A percentile compares a stretch with the other conserved stretches of the same genome.
Evolutionary conservation across 2,329 filamentous ascomycete genomes (phyloP).

Genomic region (Pyrenophora tritici-repentis): DNA sequence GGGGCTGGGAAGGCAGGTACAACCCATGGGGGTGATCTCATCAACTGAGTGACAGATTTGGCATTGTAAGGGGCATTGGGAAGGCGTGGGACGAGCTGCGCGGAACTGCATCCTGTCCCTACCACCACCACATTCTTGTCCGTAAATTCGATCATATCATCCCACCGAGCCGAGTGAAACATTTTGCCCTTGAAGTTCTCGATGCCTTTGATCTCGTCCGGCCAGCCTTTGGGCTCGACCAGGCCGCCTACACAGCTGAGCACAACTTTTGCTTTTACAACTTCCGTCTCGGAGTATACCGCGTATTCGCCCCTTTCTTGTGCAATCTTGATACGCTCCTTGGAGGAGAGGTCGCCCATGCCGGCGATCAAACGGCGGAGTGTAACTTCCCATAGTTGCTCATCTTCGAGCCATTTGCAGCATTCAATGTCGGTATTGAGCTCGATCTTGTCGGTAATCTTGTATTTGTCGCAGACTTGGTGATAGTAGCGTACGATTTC

Average conservation of each 20-base stretch:
- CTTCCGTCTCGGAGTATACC: conserved; percentile 59
- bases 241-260: conserved; percentile 61
- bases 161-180: conserved; percentile 64
- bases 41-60: conserved; percentile 63
- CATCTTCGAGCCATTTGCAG: conserved; percentile 58
- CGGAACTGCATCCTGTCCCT: conserved; percentile 63
- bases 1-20: conserved; percentile 50
- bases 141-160: conserved; percentile 57
- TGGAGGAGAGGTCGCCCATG: conserved; percentile 58
- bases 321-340: conserved; percentile 53
- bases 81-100: conserved; percentile 61
- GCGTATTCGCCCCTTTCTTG: conserved; percentile 51
- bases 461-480: conserved; percentile 58
- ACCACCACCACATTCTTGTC: conserved; percentile 63
- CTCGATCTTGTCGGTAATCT: conserved; percentile 62
- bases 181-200: conserved; percentile 61
- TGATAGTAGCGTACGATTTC: conserved; percentile 60
- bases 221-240: conserved; percentile 59
- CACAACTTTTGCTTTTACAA: conserved; percentile 60
- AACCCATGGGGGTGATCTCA: conserved; percentile 64
- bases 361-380: conserved; percentile 58
- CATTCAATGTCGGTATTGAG: conserved; percentile 62
- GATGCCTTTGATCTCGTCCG: conserved; percentile 57
- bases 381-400: conserved; percentile 61
- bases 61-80: conserved; percentile 54